These are phyloP conservation scores for Paraleonurus japonicus DNA, from an alignment of 257 asterid genomes.

Conservation along the genomic window DNA sequence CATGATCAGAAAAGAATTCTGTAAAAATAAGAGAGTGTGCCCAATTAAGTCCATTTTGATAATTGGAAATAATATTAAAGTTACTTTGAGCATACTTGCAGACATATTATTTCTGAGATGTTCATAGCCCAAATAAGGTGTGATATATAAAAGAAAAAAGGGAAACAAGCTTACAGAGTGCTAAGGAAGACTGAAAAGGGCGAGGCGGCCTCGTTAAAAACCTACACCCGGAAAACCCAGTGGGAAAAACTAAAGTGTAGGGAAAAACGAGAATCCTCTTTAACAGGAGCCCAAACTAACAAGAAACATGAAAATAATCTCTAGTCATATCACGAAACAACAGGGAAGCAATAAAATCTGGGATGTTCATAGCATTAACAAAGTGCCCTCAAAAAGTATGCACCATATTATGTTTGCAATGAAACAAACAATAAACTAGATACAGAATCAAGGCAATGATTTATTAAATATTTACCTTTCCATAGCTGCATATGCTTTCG, in stretches of 20 bases:
- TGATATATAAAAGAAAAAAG: too few species aligned
- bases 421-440: constrained; percentile 1
- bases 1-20: background rate
- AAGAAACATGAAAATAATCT: too few species aligned
- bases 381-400: background rate
- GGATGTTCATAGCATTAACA: background rate
- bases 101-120: background rate
- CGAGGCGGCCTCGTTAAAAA: too few species aligned
- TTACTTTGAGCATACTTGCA: background rate
- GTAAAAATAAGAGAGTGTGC: background rate
- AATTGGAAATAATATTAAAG: background rate
- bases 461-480: constrained; percentile 49
- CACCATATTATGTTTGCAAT: background rate
- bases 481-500: constrained; percentile 94
- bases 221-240: too few species aligned
- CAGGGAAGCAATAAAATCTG: too few species aligned
- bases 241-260: too few species aligned
- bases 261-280: too few species aligned
- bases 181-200: too few species aligned
- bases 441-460: constrained; percentile 12
- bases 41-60: background rate
- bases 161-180: too few species aligned
- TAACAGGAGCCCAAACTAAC: too few species aligned
- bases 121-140: too few species aligned
- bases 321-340: too few species aligned